phyloP scores from a whole-genome alignment of 2,329 filamentous ascomycete genomes.

The Colletotrichum neosansevieriae region DNA sequence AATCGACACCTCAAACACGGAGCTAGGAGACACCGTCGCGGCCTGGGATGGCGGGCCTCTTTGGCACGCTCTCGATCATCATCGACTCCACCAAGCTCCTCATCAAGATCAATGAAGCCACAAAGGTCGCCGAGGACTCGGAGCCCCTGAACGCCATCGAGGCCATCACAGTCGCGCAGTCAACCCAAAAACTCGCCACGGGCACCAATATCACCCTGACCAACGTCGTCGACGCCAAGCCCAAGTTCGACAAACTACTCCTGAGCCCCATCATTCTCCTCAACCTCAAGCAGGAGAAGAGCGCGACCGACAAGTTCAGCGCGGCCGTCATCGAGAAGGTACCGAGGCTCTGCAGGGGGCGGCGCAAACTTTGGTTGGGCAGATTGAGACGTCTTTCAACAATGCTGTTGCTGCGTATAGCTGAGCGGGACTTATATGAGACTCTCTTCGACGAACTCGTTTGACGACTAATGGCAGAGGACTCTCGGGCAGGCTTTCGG shows the following conservation, averaged over 20 bases:
- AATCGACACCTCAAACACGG: conserved; percentile 50
- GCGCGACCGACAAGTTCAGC: conserved; percentile 54
- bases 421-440: neutral
- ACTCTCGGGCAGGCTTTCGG: too few species aligned
- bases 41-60: conserved; percentile 53
- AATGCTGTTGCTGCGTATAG: conserved; percentile 51
- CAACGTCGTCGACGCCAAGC: conserved; percentile 54
- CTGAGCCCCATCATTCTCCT: conserved; percentile 57
- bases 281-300: conserved; percentile 55
- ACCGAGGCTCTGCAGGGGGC: conserved; percentile 46
- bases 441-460: too few species aligned
- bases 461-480: too few species aligned
- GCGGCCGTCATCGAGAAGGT: conserved; percentile 55
- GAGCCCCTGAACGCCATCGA: conserved; percentile 53
- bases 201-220: conserved; percentile 55
- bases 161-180: conserved; percentile 53
- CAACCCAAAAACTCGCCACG: conserved; percentile 50
- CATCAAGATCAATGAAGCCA: conserved; percentile 53
- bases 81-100: conserved; percentile 54
- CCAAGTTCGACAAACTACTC: conserved; percentile 57
- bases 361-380: conserved; percentile 51
- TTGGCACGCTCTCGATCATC: conserved; percentile 56
- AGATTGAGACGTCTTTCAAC: conserved; percentile 55
- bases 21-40: conserved; percentile 51
- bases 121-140: conserved; percentile 51